Evolutionary conservation across 2,329 filamentous ascomycete genomes (phyloP).

Genomic region (Colletotrichum magnum): DNA sequence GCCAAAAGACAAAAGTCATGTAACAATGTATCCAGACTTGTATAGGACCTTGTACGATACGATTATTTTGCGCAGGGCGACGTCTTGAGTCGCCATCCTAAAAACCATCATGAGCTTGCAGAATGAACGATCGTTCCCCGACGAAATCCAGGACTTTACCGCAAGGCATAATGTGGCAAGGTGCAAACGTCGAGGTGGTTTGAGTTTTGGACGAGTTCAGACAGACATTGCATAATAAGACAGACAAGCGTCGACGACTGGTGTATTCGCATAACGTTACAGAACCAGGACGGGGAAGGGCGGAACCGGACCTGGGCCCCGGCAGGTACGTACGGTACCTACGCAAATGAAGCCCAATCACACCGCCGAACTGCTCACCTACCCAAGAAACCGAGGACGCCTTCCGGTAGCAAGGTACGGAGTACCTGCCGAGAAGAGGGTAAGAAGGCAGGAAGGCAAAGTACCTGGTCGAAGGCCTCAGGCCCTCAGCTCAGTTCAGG

Average conservation of each 20-base stretch:
- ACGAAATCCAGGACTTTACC: background rate
- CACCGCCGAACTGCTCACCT: conserved; percentile 32
- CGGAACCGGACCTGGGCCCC: conserved; percentile 35
- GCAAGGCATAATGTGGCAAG: background rate
- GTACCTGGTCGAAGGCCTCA: background rate
- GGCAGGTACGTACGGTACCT: background rate
- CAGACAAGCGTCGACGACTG: background rate
- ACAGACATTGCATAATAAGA: background rate
- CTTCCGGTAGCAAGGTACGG: background rate
- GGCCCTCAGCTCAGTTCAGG: background rate
- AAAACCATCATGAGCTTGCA: background rate
- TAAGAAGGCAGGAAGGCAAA: background rate
- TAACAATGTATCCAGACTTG: conserved; percentile 39
- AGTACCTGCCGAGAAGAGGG: background rate
- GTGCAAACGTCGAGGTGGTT: background rate
- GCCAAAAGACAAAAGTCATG: conserved; percentile 22
- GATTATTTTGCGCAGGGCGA: conserved; percentile 22
- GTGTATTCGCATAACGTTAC: conserved; percentile 38
- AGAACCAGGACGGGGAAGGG: conserved; percentile 36
- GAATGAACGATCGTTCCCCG: background rate
- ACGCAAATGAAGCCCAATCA: conserved; percentile 25
- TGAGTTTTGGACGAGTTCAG: background rate
- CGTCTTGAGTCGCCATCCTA: background rate
- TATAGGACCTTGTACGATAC: conserved; percentile 41
- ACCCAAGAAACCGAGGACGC: background rate